Evolutionary conservation across 2,329 filamentous ascomycete species (phyloP).

Genomic region (Lithohypha guttulata): DNA sequence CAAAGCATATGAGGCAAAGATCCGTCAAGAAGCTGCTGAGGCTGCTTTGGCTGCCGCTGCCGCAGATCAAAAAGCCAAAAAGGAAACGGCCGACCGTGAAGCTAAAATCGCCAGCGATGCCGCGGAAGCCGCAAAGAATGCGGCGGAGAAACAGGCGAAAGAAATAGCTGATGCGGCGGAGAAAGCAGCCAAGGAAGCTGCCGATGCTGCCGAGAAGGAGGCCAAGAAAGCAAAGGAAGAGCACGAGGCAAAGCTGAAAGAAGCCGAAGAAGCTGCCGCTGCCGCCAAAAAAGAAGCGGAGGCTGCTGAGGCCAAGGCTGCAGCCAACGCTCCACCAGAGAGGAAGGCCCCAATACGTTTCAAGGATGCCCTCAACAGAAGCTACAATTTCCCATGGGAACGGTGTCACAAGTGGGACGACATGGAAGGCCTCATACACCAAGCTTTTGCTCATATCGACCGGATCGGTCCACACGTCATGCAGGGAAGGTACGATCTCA

Average conservation of each 20-base stretch:
- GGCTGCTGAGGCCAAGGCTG: conserved; percentile 25
- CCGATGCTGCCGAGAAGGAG: conserved; percentile 23
- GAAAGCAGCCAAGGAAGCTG: conserved; percentile 27
- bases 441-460: conserved; percentile 71
- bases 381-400: conserved; percentile 85
- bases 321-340: conserved; percentile 36
- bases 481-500: conserved; percentile 68
- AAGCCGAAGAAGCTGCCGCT: conserved; percentile 25
- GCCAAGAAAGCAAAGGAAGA: conserved; percentile 26
- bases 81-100: conserved; percentile 36
- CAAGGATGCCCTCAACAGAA: conserved; percentile 82
- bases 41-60: conserved; percentile 22
- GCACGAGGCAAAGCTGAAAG: conserved; percentile 26
- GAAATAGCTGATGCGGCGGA: conserved; percentile 30
- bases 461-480: conserved; percentile 64
- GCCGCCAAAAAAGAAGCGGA: conserved; percentile 23
- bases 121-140: conserved; percentile 27
- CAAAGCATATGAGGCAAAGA: conserved; percentile 19
- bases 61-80: conserved; percentile 39
- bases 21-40: conserved; percentile 24
- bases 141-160: conserved; percentile 30
- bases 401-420: conserved; percentile 79
- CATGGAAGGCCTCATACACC: conserved; percentile 77
- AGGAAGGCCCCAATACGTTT: conserved; percentile 70
- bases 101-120: conserved; percentile 35